phyloP scores from a whole-genome alignment of 306 rosid genomes.

The Mucuna pruriens region DNA sequence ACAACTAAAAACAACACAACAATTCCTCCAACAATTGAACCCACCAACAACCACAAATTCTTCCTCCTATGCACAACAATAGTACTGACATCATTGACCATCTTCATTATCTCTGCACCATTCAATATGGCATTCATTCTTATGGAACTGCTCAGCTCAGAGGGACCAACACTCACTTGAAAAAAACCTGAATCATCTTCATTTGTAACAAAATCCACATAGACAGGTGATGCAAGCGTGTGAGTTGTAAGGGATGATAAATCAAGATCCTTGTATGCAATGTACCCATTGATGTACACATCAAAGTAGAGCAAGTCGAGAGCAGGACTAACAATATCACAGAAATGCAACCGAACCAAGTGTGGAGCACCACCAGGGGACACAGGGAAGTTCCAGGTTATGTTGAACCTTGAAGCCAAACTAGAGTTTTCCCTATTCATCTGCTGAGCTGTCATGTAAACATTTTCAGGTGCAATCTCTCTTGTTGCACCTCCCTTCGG shows the following conservation, averaged over 20 bases:
- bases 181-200: constrained; percentile 63
- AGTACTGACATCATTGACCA: constrained; percentile 49
- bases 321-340: constrained; percentile 79
- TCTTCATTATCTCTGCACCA: constrained; percentile 97
- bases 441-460: constrained; percentile 89
- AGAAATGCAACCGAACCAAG: constrained; percentile 89
- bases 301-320: constrained; percentile 75
- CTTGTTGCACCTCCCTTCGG: constrained; percentile 65
- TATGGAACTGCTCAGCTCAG: constrained; percentile 68
- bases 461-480: constrained; percentile 85
- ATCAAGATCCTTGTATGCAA: constrained; percentile 81
- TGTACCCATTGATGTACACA: constrained; percentile 78
- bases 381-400: constrained; percentile 86
- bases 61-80: constrained; percentile 38
- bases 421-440: constrained; percentile 69
- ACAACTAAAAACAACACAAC: constrained; percentile 46
- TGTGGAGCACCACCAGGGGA: constrained; percentile 47
- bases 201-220: constrained; percentile 76
- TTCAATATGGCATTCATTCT: constrained; percentile 87
- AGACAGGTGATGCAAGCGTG: constrained; percentile 73
- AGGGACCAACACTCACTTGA: constrained; percentile 85
- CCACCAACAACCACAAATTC: constrained; percentile 60
- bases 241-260: constrained; percentile 66
- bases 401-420: constrained; percentile 63
- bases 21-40: constrained; percentile 69